phyloP scores from a whole-genome alignment of 176 grass and related monocot species.

The bread wheat (Triticum aestivum) region DNA sequence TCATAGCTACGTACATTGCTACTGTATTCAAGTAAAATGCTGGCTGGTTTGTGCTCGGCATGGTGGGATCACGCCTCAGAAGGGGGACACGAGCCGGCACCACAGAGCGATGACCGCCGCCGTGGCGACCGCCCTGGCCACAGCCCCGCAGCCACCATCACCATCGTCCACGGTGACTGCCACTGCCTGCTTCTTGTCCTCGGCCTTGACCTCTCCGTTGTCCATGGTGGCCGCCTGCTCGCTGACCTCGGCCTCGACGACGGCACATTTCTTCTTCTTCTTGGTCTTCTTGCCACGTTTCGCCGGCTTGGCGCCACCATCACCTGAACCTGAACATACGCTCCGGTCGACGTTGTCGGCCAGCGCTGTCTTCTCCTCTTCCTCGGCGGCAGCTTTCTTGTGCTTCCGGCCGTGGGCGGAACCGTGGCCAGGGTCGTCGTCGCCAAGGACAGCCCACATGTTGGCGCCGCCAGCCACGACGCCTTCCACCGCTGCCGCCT shows the following conservation, averaged over 20 bases:
- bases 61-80: not conserved
- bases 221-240: too few relatives aligned
- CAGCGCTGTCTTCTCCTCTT: not conserved
- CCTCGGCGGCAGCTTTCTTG: not conserved
- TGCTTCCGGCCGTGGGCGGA: not conserved
- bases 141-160: too few relatives aligned
- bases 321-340: not conserved
- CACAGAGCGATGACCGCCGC: not conserved
- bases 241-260: too few relatives aligned
- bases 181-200: too few relatives aligned
- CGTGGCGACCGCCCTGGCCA: not conserved
- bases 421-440: conserved; percentile 4
- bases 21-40: too few relatives aligned
- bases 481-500: not conserved
- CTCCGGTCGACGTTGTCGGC: not conserved
- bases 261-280: not conserved
- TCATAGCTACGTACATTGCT: too few relatives aligned
- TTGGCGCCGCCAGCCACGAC: not conserved
- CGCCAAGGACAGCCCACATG: conserved; percentile 15
- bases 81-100: not conserved
- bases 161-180: too few relatives aligned
- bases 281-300: not conserved
- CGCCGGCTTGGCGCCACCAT: not conserved
- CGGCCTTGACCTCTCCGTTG: too few relatives aligned
- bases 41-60: too few relatives aligned